A percentile compares a stretch with the other conserved stretches of the same genome.
Conservation (phyloP, 2,329 filamentous ascomycete species). For the Alternaria metachromatica region DNA sequence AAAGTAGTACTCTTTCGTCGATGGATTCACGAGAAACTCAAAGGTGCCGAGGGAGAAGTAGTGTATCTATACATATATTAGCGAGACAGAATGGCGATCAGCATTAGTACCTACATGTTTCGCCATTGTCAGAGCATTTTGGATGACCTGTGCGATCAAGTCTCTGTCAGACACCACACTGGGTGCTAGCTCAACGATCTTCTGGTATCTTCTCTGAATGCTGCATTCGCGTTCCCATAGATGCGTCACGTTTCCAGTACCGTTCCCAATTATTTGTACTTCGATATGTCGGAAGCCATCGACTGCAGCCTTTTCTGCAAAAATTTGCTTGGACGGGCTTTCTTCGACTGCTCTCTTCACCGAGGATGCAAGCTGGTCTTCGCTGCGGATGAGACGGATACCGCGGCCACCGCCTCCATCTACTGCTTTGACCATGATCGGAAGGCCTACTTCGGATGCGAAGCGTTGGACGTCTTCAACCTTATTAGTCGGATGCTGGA, state of each 20-base stretch:
- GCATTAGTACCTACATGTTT: constrained; percentile 44
- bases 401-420: constrained; percentile 68
- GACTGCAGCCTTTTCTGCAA: constrained; percentile 68
- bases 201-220: constrained; percentile 67
- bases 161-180: constrained; percentile 56
- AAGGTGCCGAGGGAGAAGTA: constrained; percentile 69
- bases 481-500: constrained; percentile 53
- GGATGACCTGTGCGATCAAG: constrained; percentile 58
- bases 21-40: constrained; percentile 66
- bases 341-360: constrained; percentile 62
- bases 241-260: constrained; percentile 59
- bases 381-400: constrained; percentile 60
- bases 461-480: constrained; percentile 60
- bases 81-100: background rate
- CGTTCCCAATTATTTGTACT: constrained; percentile 66
- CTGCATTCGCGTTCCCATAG: constrained; percentile 68
- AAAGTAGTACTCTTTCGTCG: constrained; percentile 61
- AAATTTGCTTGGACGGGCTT: constrained; percentile 64
- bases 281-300: constrained; percentile 68
- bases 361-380: constrained; percentile 54
- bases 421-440: constrained; percentile 69
- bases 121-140: constrained; percentile 62
- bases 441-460: constrained; percentile 62
- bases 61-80: constrained; percentile 48
- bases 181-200: constrained; percentile 66